Evolutionary conservation across 192 early-diverging fungal species (phyloP), one percentile per base, ranked within the genome.

Genomic region (Geosiphon pyriformis): DNA sequence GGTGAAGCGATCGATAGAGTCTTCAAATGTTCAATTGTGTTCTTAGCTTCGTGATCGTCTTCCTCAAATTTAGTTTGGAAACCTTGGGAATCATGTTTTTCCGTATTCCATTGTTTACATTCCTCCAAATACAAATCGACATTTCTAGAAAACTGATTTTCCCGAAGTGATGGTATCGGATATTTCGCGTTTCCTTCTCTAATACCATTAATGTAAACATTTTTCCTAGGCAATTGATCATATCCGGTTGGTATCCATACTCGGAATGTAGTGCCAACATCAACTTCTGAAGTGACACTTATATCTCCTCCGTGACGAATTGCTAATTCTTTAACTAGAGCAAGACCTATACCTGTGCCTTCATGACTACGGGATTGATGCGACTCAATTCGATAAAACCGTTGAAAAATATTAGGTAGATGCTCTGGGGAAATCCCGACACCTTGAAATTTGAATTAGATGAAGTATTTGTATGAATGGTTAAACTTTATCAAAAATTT

Each of bases 311-410:
- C 79, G 67, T 84, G 83, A 0, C 81, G 61, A 27, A 78, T 77
- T 0, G 81, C 76, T 12, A 87, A n/a, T n/a, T n/a, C n/a, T n/a
- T n/a, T n/a, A n/a, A n/a, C n/a, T n/a, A n/a, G n/a, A n/a, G n/a
- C n/a, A 59, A 87, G 56, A 3, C 85, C 85, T 31, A 87, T 87
- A 2, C 85, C 85, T 3, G 76, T 81, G 7, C 85, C 85, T 70
- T 83, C 83, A 48, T 82, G 76, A 23, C 75, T 79, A 12, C 85
- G 71, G 1, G 81, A 79, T 50, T 77, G 77, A 12, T 68, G 69
- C 35, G 72, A 76, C 47, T 85, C 80, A n/a, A 85, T 74, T 4
- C 82, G 74, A 61, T 87, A 78, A 68, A 87, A 87, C 10, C 82
- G 74, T n/a, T 80, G 78, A 67, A 87, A 85, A 2, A 87, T 70